Conservation (phyloP, 169 alveolate species). For the Blepharisma undulans region DNA sequence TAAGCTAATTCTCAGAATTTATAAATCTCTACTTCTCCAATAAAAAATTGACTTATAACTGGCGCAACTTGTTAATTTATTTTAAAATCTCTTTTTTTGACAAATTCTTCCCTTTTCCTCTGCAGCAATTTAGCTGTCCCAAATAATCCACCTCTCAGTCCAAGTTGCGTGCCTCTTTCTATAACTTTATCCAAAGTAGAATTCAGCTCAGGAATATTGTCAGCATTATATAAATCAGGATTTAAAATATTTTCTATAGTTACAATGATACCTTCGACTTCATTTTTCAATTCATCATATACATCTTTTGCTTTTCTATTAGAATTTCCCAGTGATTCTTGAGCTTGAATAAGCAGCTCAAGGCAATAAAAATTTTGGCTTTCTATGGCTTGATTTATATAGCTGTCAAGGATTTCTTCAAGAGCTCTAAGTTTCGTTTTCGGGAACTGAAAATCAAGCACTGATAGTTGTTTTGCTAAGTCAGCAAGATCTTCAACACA, state of each 20-base stretch:
- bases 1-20: too few species aligned
- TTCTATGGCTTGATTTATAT: not conserved
- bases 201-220: conserved; percentile 11
- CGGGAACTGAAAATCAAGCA: not conserved
- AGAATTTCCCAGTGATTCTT: not conserved
- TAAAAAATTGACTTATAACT: too few species aligned
- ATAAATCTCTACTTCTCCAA: too few species aligned
- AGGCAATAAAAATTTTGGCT: not conserved
- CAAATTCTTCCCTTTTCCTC: not conserved
- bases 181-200: not conserved
- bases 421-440: not conserved
- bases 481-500: conserved; percentile 18
- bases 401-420: not conserved
- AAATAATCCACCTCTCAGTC: not conserved
- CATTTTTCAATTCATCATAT: not conserved
- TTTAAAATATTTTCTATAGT: not conserved
- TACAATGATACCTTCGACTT: not conserved
- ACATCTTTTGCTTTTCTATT: not conserved
- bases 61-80: too few species aligned
- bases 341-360: not conserved
- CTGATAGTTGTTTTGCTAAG: not conserved
- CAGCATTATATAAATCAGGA: not conserved
- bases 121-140: not conserved
- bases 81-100: not conserved
- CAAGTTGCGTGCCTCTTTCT: not conserved